Conservation (phyloP, 371 early-diverging fungal species). For the Mortierella sp. region DNA sequence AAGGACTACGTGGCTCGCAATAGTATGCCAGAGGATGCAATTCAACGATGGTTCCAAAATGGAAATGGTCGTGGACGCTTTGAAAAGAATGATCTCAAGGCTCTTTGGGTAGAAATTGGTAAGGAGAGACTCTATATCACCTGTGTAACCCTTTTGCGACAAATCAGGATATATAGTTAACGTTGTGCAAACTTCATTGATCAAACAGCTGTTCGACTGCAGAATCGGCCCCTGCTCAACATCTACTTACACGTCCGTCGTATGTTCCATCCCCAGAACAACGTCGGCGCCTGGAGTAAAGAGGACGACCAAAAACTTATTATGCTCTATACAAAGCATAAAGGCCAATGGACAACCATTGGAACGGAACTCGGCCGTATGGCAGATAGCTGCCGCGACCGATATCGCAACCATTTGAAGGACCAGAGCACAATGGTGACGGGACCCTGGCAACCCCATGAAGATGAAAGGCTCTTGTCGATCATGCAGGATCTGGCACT, state of each 20-base stretch:
- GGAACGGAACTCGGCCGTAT: conserved; percentile 51
- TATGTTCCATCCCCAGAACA: conserved; percentile 58
- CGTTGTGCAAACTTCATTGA: not conserved
- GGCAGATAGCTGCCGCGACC: conserved; percentile 57
- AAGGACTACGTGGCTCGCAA: conserved; percentile 46
- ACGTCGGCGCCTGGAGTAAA: conserved; percentile 55
- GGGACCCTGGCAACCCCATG: conserved; percentile 50
- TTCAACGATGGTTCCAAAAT: conserved; percentile 54
- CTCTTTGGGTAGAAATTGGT: conserved; percentile 56
- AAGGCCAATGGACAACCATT: conserved; percentile 52
- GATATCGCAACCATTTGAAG: conserved; percentile 53
- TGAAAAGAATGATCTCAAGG: conserved; percentile 54
- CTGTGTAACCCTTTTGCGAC: not conserved
- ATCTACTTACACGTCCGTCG: conserved; percentile 55
- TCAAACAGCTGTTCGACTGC: conserved; percentile 42
- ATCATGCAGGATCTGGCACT: conserved; percentile 55
- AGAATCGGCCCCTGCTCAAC: conserved; percentile 49
- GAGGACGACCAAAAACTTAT: conserved; percentile 51
- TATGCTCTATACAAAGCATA: conserved; percentile 38
- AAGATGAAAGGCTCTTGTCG: conserved; percentile 41
- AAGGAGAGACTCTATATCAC: not conserved
- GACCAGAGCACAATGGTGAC: conserved; percentile 51
- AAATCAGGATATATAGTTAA: not conserved
- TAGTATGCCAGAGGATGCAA: conserved; percentile 48
- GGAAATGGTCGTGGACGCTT: conserved; percentile 53